A percentile compares a stretch with the other conserved stretches of the same genome.
These are phyloP conservation scores for Corinectria fuckeliana DNA, from an alignment of 2,329 filamentous ascomycete genomes.

Conservation along the genomic window DNA sequence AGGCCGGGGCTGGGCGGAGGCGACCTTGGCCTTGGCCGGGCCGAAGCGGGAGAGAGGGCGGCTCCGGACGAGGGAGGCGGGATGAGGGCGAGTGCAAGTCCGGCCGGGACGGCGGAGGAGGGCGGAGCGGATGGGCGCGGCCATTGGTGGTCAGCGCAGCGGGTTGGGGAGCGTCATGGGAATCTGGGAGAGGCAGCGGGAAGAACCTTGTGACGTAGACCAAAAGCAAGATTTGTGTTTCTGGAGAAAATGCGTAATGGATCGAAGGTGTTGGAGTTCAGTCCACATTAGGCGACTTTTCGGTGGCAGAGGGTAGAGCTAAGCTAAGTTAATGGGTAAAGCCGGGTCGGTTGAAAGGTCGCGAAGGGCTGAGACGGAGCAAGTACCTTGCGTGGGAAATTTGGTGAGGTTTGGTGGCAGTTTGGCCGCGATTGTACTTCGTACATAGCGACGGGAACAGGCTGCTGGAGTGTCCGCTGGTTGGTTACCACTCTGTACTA, in stretches of 20 bases:
- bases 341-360: conserved; percentile 25
- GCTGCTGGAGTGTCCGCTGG: conserved; percentile 1
- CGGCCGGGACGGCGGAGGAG: conserved; percentile 36
- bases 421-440: conserved; percentile 13
- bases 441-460: neutral
- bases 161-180: conserved; percentile 33
- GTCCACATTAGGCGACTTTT: conserved; percentile 28
- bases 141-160: conserved; percentile 43
- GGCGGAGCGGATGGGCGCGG: conserved; percentile 41
- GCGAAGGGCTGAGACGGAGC: conserved; percentile 14
- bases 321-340: conserved; percentile 33
- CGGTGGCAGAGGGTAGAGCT: conserved; percentile 22
- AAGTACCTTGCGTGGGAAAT: conserved; percentile 17
- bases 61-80: conserved; percentile 24
- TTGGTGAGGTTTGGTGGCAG: neutral
- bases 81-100: conserved; percentile 21
- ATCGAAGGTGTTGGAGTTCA: conserved; percentile 16
- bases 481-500: conserved; percentile 27
- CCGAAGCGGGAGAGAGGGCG: conserved; percentile 40
- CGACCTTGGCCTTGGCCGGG: conserved; percentile 41
- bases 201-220: neutral
- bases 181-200: neutral
- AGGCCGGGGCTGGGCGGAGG: conserved; percentile 2
- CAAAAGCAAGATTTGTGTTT: neutral
- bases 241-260: neutral